Evolutionary conservation across 768 basidiomycete genomes (phyloP).

Genomic region (Suillus luteus): DNA sequence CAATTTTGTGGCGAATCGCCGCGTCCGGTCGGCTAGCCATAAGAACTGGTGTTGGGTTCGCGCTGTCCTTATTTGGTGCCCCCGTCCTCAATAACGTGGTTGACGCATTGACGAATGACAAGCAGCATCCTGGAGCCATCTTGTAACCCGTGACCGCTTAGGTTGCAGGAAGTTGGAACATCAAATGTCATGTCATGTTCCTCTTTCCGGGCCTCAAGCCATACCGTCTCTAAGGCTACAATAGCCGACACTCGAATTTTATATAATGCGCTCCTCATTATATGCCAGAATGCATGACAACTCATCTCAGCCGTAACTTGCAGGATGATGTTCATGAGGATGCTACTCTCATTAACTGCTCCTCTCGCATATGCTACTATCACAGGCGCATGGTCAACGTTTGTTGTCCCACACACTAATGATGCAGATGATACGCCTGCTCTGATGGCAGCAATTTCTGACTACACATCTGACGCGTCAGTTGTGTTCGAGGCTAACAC

Average conservation of each 20-base stretch:
- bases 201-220: background rate
- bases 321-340: background rate
- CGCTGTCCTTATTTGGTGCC: background rate
- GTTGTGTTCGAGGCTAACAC: slow-evolving; percentile 58
- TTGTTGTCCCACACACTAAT: slow-evolving; percentile 48
- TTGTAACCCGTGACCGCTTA: no score
- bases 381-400: slow-evolving; percentile 47
- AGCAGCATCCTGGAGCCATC: background rate
- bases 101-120: background rate
- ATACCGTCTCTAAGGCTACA: background rate
- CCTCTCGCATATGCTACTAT: slow-evolving; percentile 43
- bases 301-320: background rate
- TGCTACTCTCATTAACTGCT: slow-evolving; percentile 44
- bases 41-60: background rate
- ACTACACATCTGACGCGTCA: slow-evolving; percentile 44
- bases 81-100: background rate
- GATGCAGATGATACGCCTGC: slow-evolving; percentile 56
- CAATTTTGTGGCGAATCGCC: background rate
- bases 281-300: background rate
- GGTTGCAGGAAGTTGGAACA: background rate
- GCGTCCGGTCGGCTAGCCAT: background rate
- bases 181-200: background rate
- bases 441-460: slow-evolving; percentile 43
- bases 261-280: background rate
- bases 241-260: background rate